phyloP scores from a whole-genome alignment of 1,139 yeast species.

The Pichia sp. region DNA sequence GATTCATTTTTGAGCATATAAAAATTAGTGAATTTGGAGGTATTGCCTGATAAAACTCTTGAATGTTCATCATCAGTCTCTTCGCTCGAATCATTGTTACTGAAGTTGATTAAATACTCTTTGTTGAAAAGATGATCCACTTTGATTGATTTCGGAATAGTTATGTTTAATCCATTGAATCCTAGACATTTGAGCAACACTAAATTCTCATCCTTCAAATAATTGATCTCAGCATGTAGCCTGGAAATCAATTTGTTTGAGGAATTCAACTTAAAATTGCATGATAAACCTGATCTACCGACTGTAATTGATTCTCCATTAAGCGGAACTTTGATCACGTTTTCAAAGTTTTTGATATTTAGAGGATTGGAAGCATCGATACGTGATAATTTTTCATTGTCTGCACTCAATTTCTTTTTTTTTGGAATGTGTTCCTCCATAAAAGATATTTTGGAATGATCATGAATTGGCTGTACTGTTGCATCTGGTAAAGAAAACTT shows the following conservation, averaged over 20 bases:
- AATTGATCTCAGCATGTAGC: constrained; percentile 43
- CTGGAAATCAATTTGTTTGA: constrained; percentile 61
- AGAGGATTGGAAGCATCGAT: constrained; percentile 10
- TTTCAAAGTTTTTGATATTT: constrained; percentile 12
- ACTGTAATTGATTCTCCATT: constrained; percentile 26
- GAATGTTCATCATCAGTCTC: constrained; percentile 13
- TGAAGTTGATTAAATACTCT: constrained; percentile 25
- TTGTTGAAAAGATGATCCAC: constrained; percentile 23
- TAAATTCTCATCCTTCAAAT: constrained; percentile 15
- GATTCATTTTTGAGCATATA: constrained; percentile 46
- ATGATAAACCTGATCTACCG: constrained; percentile 62
- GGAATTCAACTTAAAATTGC: constrained; percentile 43
- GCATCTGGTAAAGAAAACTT: background rate
- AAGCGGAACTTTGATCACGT: constrained; percentile 11
- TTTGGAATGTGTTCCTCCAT: background rate
- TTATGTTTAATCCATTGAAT: constrained; percentile 58
- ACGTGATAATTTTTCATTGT: constrained; percentile 16
- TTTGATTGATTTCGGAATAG: constrained; percentile 39
- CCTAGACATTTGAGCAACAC: constrained; percentile 52
- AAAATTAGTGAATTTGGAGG: constrained; percentile 44
- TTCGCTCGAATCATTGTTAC: background rate
- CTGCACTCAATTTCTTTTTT: background rate
- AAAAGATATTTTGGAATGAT: background rate
- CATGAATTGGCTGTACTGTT: background rate
- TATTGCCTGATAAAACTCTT: constrained; percentile 33